Evolutionary conservation across 352 stramenopile species (phyloP), one percentile per base, ranked within the genome.

Genomic region (Saprolegnia parasitica): DNA sequence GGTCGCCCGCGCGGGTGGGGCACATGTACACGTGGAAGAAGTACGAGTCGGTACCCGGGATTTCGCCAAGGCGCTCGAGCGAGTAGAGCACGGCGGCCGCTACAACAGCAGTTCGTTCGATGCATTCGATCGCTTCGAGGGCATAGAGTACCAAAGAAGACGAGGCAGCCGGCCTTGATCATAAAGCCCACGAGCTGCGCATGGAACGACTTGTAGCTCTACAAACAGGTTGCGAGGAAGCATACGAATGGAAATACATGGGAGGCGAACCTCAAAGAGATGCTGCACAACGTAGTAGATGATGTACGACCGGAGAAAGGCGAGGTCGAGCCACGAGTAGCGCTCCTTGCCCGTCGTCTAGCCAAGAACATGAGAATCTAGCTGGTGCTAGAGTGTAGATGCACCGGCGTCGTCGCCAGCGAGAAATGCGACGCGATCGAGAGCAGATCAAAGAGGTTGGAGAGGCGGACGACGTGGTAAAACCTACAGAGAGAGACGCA

Each of bases 1-100:
- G 77, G 29, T 78, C 72, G 37, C 82, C 77, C 23, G 81, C 75
- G 0, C 65, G 67, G 56, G 80, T 89, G 37, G 61, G 81, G 66
- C 87, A 95, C 76, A 92, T 78, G 74, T 96, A 96, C 55, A 96
- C 86, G 26, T 96, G 86, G 11, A 94, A 73, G 24, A 96, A 67
- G 35, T 90, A 96, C 63, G 77, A 91, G 72, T 91, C 82, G 24
- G 81, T 91, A 73, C 88, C 83, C 5, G 86, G 84, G 24, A 96
- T 61, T 65, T 96, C 87, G 55, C 87, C 87, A 13, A 96, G 78
- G 1, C 83, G 85, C 71, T 96, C 87, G 35, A 96, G 78, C 39
- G 87, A 93, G 56, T 93, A 94, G 40, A 94, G 73, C 42, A 96
- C 83, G 13, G 79, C 84, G 8, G 87, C 84, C 8, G 86, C 89